Conservation (phyloP, 768 basidiomycete species). For the Xerocomus spinulosus region DNA sequence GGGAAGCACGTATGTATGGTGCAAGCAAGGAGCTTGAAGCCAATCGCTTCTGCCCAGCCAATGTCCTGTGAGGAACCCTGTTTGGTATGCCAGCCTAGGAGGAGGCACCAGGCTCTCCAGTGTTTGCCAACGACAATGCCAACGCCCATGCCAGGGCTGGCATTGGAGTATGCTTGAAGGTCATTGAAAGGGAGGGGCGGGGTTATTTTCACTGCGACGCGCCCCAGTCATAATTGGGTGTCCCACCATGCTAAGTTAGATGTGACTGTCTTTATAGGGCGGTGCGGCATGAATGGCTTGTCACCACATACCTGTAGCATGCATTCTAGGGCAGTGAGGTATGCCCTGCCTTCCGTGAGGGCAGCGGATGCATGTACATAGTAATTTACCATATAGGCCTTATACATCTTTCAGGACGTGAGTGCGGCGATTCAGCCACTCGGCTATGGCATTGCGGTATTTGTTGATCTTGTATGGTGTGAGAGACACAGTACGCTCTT, state of each 20-base stretch:
- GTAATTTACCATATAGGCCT: conserved; percentile 4
- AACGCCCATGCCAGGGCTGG: background rate
- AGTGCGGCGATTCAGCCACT: background rate
- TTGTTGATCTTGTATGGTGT: background rate
- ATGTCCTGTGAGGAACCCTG: background rate
- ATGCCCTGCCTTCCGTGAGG: conserved; percentile 33
- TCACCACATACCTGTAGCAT: conserved; percentile 29
- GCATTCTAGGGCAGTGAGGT: conserved; percentile 39
- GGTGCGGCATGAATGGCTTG: conserved; percentile 31
- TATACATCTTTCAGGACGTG: conserved; percentile 4
- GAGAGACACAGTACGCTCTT: too few species aligned
- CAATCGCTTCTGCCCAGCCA: background rate
- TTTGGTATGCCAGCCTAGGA: background rate
- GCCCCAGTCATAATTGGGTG: background rate
- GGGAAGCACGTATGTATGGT: background rate
- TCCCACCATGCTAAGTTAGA: background rate
- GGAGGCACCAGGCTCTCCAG: background rate
- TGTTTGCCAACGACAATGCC: background rate
- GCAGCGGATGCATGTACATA: conserved; percentile 24
- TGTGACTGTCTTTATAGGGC: background rate
- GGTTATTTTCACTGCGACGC: too few species aligned
- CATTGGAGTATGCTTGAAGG: conserved; percentile 3
- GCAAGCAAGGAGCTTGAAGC: background rate
- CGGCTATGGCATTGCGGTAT: background rate
- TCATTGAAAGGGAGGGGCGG: background rate